Base-by-base conservation (phyloP, 768 basidiomycete species). In the Gloeophyllum trabeum region DNA sequence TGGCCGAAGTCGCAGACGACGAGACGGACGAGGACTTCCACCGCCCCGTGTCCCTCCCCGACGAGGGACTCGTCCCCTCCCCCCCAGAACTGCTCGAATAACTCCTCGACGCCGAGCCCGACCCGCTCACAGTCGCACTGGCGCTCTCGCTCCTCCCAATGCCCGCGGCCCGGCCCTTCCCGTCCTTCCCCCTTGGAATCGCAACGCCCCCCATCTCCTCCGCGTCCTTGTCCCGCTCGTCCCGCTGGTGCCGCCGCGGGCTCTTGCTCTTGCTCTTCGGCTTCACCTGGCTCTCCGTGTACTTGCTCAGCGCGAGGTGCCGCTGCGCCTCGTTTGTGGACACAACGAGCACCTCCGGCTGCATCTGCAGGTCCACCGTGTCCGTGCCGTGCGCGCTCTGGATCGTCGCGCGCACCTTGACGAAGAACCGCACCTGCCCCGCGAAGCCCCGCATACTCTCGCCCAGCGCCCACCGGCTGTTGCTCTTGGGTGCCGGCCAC, bases 401-500 rank as follows among this genome's bases (percentile, higher is more conserved):
- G 10, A 32, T 10, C 10, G 28, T 32, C 28, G 85, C 79, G 72
- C 83, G 84, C 49, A 80, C 66, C 35, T 76, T 73, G 50, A 81
- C 63, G 57, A 79, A 77, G 58, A 85, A 91, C 55, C 71, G 72
- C 41, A 87, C 72, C 41, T 73, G 70, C 12, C 73, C 76, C 49
- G 81, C 58, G 40, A 74, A 67, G 32, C 80, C 80, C 48, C 70
- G 65, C 49, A 86, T 72, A 21, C 82, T 81, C 64, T 88, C 85
- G 7, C 87, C 87, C 43, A 83, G 71, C 6, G 84, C 73, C 82
- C 87, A 90, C 16, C 81, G 75, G 51, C 72, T 77, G 44, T 71
- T 70, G 3, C 80, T 74, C 53, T 79, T 81, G 42, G 71, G 59
- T 25, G 73, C 70, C 12, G 85, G 82, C 80, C 85, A 84, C 49